These are phyloP conservation scores for Alternaria tenuissima DNA, from an alignment of 2,329 filamentous ascomycete genomes.

Conservation along the genomic window DNA sequence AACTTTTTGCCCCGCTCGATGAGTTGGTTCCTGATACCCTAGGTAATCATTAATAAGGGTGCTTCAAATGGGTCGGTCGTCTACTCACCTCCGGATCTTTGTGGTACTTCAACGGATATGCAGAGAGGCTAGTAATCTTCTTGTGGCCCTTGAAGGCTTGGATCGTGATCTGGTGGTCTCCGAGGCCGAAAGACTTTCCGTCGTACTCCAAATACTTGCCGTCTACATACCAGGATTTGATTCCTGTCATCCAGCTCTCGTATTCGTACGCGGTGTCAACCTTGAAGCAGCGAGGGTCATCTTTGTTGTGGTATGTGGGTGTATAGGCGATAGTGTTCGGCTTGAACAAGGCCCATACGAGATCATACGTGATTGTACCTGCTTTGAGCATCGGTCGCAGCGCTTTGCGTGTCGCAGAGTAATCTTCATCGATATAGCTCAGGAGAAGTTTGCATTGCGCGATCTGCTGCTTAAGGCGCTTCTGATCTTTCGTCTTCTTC, in stretches of 20 bases:
- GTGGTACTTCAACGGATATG: slow-evolving; percentile 83
- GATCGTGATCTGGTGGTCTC: slow-evolving; percentile 74
- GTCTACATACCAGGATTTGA: slow-evolving; percentile 79
- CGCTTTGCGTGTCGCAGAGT: slow-evolving; percentile 77
- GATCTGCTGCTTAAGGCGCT: slow-evolving; percentile 66
- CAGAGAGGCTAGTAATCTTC: slow-evolving; percentile 80
- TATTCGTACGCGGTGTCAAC: slow-evolving; percentile 79
- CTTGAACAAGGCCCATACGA: slow-evolving; percentile 89
- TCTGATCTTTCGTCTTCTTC: slow-evolving; percentile 68
- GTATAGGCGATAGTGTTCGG: slow-evolving; percentile 82
- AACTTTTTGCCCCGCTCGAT: slow-evolving; percentile 87
- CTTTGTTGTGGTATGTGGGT: slow-evolving; percentile 76
- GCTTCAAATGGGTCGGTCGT: too few species aligned
- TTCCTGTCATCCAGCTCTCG: slow-evolving; percentile 69
- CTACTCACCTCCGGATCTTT: slow-evolving; percentile 65
- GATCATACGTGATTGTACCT: slow-evolving; percentile 86
- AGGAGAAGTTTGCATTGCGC: slow-evolving; percentile 76
- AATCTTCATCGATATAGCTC: slow-evolving; percentile 83
- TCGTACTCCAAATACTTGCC: slow-evolving; percentile 86
- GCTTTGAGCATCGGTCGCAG: slow-evolving; percentile 82
- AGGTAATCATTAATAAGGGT: not conserved
- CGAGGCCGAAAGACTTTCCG: slow-evolving; percentile 83
- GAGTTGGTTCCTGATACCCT: slow-evolving; percentile 68
- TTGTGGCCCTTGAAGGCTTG: slow-evolving; percentile 79
- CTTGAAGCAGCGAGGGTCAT: slow-evolving; percentile 83